These are phyloP conservation scores for Mediolabrus comicus DNA, from an alignment of 108 stramenopile species.

Conservation along the genomic window DNA sequence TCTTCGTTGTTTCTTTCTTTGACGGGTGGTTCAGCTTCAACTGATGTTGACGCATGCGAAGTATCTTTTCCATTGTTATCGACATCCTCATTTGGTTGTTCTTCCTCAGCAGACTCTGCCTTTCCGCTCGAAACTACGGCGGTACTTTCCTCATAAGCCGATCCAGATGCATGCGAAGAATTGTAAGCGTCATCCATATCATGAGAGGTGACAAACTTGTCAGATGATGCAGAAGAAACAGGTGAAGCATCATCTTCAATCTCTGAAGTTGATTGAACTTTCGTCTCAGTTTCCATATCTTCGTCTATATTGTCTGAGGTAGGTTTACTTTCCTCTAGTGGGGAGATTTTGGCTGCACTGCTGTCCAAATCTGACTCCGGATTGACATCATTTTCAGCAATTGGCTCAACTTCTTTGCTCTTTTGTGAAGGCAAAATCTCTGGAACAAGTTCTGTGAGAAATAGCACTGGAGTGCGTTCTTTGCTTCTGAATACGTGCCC, in stretches of 20 bases:
- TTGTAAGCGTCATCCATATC: not conserved
- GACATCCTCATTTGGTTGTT: not conserved
- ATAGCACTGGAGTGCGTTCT: conserved; percentile 82
- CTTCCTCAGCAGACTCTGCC: conserved; percentile 1
- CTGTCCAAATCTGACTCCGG: not conserved
- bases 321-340: not conserved
- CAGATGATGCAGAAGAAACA: conserved; percentile 29
- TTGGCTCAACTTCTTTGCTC: conserved; percentile 8
- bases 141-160: too few relatives aligned
- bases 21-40: conserved; percentile 10
- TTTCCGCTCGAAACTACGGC: not conserved
- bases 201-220: not conserved
- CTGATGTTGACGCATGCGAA: not conserved
- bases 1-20: too few relatives aligned
- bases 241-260: conserved; percentile 14
- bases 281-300: not conserved
- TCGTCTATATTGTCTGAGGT: not conserved
- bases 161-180: too few relatives aligned
- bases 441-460: conserved; percentile 66
- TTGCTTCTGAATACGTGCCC: conserved; percentile 91
- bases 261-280: not conserved
- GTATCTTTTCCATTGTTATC: conserved; percentile 7
- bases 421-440: conserved; percentile 6
- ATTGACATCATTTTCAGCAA: not conserved
- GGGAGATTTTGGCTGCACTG: not conserved